Evolutionary conservation across 2,329 filamentous ascomycete species (phyloP).

Genomic region (Orbilia ellipsospora): DNA sequence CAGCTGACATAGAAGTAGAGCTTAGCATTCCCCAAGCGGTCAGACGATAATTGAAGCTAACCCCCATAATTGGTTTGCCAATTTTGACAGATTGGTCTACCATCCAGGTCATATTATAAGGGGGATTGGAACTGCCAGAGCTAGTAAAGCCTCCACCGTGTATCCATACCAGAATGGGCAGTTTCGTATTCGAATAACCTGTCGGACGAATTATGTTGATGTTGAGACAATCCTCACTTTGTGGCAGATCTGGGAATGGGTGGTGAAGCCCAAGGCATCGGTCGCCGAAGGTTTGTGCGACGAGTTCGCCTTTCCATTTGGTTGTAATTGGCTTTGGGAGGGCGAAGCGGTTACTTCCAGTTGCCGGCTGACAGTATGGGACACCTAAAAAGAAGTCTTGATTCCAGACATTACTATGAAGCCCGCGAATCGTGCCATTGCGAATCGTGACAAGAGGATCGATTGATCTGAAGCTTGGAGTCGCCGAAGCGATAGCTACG

Average conservation of each 20-base stretch:
- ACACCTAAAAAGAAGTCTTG: conserved; percentile 69
- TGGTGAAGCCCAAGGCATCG: conserved; percentile 59
- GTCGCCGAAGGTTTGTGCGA: conserved; percentile 45
- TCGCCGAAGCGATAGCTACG: conserved; percentile 4
- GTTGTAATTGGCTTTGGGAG: conserved; percentile 60
- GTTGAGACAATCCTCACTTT: conserved; percentile 61
- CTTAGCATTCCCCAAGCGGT: conserved; percentile 80
- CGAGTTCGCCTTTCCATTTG: conserved; percentile 55
- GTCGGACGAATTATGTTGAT: conserved; percentile 61
- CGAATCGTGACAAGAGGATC: conserved; percentile 28
- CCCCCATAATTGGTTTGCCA: conserved; percentile 72
- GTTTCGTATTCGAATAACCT: conserved; percentile 59
- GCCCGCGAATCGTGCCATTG: conserved; percentile 67
- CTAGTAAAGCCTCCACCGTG: conserved; percentile 65
- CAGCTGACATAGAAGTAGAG: conserved; percentile 68
- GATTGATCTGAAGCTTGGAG: background rate
- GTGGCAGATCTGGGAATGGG: conserved; percentile 58
- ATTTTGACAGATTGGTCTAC: conserved; percentile 68
- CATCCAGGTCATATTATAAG: conserved; percentile 72
- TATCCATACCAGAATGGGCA: conserved; percentile 67
- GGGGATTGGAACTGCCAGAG: conserved; percentile 62
- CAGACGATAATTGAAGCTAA: conserved; percentile 81
- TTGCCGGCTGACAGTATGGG: conserved; percentile 70
- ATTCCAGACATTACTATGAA: conserved; percentile 62
- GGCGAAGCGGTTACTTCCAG: conserved; percentile 66